phyloP scores from a whole-genome alignment of 331 rosid genomes.

The Erythrophleum ivorense region DNA sequence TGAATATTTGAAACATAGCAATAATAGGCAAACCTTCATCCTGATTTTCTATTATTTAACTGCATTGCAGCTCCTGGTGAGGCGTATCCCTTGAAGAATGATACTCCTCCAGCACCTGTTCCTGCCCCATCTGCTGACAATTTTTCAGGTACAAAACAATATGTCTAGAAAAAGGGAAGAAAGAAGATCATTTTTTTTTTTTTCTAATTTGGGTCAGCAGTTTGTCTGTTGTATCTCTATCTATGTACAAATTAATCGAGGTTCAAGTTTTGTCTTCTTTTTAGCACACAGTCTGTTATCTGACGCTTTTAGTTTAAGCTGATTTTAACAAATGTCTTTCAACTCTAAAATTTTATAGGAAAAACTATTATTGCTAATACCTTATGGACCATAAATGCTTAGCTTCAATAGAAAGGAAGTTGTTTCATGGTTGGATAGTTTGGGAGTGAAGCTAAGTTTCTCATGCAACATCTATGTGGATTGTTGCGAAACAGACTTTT shows the following conservation, averaged over 20 bases:
- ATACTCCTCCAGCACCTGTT: slow-evolving; percentile 65
- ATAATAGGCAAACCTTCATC: neutral
- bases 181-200: slow-evolving; percentile 1
- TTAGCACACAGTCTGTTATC: neutral
- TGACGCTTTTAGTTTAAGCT: slow-evolving; percentile 17
- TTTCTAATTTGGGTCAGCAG: neutral
- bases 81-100: slow-evolving; percentile 67
- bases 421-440: neutral
- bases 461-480: neutral
- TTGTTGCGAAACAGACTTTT: neutral
- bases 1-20: slow-evolving; percentile 4
- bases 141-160: slow-evolving; percentile 61
- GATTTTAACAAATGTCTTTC: neutral
- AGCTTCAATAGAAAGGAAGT: neutral
- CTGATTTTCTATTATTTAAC: slow-evolving; percentile 34
- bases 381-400: neutral
- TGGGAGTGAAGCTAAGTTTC: neutral
- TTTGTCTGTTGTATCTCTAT: neutral
- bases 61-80: slow-evolving; percentile 86
- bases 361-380: too few species aligned
- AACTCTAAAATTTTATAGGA: neutral
- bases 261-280: slow-evolving; percentile 3
- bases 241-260: neutral
- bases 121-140: slow-evolving; percentile 58
- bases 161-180: slow-evolving; percentile 8